A percentile compares a stretch with the other conserved stretches of the same genome.
Conservation (phyloP, 2,329 filamentous ascomycete genomes). For the Lecanicillium sp. region DNA sequence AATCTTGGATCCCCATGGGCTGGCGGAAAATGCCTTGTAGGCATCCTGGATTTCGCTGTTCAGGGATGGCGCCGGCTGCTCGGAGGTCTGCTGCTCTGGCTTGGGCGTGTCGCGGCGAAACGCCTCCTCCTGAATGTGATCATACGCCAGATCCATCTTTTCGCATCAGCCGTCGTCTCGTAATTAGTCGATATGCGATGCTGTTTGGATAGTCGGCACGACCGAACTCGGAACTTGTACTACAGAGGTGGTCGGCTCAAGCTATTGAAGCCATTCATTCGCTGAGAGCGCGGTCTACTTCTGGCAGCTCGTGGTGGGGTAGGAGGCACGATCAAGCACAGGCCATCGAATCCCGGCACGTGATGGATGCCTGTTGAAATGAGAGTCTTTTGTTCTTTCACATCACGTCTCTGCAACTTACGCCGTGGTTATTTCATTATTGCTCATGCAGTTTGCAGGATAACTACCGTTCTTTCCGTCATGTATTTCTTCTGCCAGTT, state of each 20-base stretch:
- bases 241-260: neutral
- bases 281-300: slow-evolving; percentile 2
- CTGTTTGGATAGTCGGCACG: too few relatives aligned
- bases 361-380: neutral
- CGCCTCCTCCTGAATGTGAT: slow-evolving; percentile 85
- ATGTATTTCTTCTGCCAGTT: neutral
- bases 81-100: slow-evolving; percentile 30
- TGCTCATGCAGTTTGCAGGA: too few relatives aligned
- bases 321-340: slow-evolving; percentile 9
- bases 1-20: slow-evolving; percentile 83
- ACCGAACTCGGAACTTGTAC: neutral
- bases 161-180: neutral
- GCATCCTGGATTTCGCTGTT: slow-evolving; percentile 91
- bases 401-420: neutral
- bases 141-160: slow-evolving; percentile 91
- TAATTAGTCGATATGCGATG: neutral
- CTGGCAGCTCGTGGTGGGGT: slow-evolving; percentile 6
- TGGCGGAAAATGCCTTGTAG: slow-evolving; percentile 86
- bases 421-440: neutral
- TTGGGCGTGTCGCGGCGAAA: slow-evolving; percentile 52
- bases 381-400: neutral
- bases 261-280: neutral
- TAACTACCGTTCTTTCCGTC: neutral
- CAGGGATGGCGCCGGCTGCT: slow-evolving; percentile 46
- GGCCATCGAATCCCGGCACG: slow-evolving; percentile 4